Evolutionary conservation across 495 filamentous ascomycete species (phyloP).

Genomic region (Xylaria scruposa): DNA sequence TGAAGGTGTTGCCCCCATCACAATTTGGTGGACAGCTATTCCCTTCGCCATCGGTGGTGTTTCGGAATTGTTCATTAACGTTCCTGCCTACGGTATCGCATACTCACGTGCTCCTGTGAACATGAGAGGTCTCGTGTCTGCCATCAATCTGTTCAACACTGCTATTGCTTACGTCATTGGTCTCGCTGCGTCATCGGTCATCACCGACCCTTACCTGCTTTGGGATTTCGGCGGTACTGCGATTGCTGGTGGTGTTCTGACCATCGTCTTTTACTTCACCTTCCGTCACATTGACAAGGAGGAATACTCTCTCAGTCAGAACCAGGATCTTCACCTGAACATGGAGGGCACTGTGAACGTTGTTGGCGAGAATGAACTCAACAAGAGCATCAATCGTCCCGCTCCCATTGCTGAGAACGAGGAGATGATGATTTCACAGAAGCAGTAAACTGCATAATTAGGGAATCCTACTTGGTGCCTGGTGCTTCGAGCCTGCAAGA

Average conservation of each 20-base stretch:
- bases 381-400: constrained; percentile 47
- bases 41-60: constrained; percentile 64
- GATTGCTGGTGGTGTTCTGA: constrained; percentile 54
- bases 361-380: constrained; percentile 48
- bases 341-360: constrained; percentile 43
- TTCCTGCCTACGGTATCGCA: constrained; percentile 75
- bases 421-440: constrained; percentile 53
- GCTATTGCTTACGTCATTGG: constrained; percentile 66
- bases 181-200: constrained; percentile 64
- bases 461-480: constrained; percentile 13
- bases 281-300: constrained; percentile 59
- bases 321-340: constrained; percentile 46
- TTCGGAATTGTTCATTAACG: constrained; percentile 72
- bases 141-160: constrained; percentile 67
- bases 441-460: constrained; percentile 38
- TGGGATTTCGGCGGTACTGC: constrained; percentile 61
- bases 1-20: constrained; percentile 56
- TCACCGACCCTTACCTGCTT: constrained; percentile 66
- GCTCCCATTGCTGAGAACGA: constrained; percentile 50
- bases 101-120: constrained; percentile 71
- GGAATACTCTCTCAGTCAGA: constrained; percentile 50
- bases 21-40: constrained; percentile 58
- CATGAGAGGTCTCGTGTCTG: constrained; percentile 74
- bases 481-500: constrained; percentile 14
- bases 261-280: constrained; percentile 55